Percentiles rank a stretch among this genome's conserved stretches.
Conservation (phyloP, 2,329 filamentous ascomycete genomes). For the Aspergillus pseudoviridinutans region DNA sequence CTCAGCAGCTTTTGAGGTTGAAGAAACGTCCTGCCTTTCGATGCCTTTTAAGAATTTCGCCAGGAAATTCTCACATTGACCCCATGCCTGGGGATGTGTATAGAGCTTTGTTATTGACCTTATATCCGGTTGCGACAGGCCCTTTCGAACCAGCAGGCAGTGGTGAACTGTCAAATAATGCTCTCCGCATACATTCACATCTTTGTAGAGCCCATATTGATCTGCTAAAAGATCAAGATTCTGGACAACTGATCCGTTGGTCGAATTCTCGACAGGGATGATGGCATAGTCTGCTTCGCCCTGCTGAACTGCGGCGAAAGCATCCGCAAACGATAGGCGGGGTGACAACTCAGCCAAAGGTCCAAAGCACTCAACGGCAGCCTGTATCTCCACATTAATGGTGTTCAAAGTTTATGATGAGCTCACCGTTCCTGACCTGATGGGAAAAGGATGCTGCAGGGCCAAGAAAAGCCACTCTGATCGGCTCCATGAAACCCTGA, state of each 20-base stretch:
- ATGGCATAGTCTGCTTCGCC: constrained; percentile 66
- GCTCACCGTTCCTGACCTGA: constrained; percentile 49
- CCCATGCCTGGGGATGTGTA: constrained; percentile 93
- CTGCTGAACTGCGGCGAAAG: constrained; percentile 74
- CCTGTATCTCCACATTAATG: constrained; percentile 38
- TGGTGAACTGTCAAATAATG: constrained; percentile 85
- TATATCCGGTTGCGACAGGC: constrained; percentile 36
- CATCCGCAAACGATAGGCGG: constrained; percentile 51
- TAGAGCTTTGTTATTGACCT: constrained; percentile 70
- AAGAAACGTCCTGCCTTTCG: constrained; percentile 79
- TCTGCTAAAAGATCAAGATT: constrained; percentile 88
- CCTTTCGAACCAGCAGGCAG: constrained; percentile 62
- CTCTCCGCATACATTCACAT: constrained; percentile 76
- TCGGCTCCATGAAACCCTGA: constrained; percentile 17
- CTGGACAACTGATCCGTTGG: constrained; percentile 86
- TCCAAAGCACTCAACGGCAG: constrained; percentile 51
- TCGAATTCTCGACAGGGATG: constrained; percentile 93
- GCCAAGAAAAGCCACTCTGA: constrained; percentile 55
- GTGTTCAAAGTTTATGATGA: constrained; percentile 11
- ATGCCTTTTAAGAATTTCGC: constrained; percentile 63
- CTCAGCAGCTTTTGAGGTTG: constrained; percentile 80
- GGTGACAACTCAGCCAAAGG: constrained; percentile 29
- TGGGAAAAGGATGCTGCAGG: constrained; percentile 66
- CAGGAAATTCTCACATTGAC: constrained; percentile 79
- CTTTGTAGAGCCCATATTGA: constrained; percentile 57